Evolutionary conservation across 2,329 filamentous ascomycete genomes (phyloP).

Genomic region (Chrysoporthe cubensis): DNA sequence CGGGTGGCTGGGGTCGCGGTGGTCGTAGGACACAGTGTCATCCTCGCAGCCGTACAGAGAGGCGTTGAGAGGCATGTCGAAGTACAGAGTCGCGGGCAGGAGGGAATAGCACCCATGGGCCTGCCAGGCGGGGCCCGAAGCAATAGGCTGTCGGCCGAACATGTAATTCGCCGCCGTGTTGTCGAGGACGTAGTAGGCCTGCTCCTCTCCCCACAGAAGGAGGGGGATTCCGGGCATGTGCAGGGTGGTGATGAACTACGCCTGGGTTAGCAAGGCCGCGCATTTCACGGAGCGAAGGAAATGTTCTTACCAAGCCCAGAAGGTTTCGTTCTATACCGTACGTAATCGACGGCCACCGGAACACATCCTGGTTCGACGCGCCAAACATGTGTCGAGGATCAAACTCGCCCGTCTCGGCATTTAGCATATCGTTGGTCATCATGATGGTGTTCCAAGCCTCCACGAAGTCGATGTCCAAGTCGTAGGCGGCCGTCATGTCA

Average conservation of each 20-base stretch:
- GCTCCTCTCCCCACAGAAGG: constrained; percentile 68
- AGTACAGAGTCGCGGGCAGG: constrained; percentile 59
- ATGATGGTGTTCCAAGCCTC: constrained; percentile 60
- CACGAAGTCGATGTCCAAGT: constrained; percentile 44
- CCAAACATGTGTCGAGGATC: constrained; percentile 69
- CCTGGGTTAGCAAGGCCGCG: background rate
- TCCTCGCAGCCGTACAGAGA: constrained; percentile 60
- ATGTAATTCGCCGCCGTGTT: constrained; percentile 68
- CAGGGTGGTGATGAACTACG: constrained; percentile 60
- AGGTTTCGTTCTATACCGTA: constrained; percentile 61
- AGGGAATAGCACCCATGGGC: constrained; percentile 66
- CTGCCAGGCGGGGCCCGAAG: constrained; percentile 64
- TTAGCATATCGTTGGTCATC: constrained; percentile 62
- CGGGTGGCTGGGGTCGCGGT: constrained; percentile 65
- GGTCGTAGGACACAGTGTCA: constrained; percentile 58
- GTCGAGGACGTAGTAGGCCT: constrained; percentile 66
- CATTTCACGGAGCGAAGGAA: too few relatives aligned
- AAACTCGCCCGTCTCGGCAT: constrained; percentile 62
- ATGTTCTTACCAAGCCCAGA: constrained; percentile 42
- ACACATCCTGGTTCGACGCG: constrained; percentile 68
- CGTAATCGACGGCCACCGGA: constrained; percentile 63
- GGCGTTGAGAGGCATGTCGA: constrained; percentile 59
- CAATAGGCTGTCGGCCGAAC: constrained; percentile 67
- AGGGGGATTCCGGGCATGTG: constrained; percentile 37
- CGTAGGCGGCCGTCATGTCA: constrained; percentile 37